A percentile compares a stretch with the other conserved stretches of the same genome.
These are phyloP conservation scores for Conringia planisiliqua DNA, from an alignment of 345 rosid species.

Conservation along the genomic window DNA sequence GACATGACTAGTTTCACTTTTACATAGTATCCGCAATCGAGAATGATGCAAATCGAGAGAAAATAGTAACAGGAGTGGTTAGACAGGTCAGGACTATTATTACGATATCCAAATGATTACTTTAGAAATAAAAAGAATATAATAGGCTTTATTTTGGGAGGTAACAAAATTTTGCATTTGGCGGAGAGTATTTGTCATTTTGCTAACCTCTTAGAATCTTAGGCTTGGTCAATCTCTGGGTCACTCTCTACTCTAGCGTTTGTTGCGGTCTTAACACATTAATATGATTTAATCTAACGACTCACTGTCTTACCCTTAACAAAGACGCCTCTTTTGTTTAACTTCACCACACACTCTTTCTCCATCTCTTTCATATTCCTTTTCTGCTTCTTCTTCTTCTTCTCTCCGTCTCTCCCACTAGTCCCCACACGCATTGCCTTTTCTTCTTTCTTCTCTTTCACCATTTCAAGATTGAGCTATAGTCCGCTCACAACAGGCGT, in stretches of 20 bases:
- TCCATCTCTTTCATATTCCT: not conserved
- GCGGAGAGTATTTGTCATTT: conserved; percentile 13
- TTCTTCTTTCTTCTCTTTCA: conserved; percentile 17
- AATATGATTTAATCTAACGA: conserved; percentile 17
- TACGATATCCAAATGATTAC: conserved; percentile 10
- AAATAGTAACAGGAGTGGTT: conserved; percentile 18
- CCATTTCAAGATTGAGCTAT: conserved; percentile 16
- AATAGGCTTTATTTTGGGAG: not conserved
- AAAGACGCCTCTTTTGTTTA: conserved; percentile 26
- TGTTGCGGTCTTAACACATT: conserved; percentile 31
- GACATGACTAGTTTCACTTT: conserved; percentile 18
- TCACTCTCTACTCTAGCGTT: conserved; percentile 18
- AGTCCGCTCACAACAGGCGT: not conserved
- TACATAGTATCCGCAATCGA: conserved; percentile 12
- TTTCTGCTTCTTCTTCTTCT: not conserved
- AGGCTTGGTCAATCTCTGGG: conserved; percentile 19
- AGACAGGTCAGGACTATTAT: conserved; percentile 7
- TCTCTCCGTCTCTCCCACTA: conserved; percentile 14
- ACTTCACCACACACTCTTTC: conserved; percentile 12
- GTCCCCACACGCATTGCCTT: conserved; percentile 15
- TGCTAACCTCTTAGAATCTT: conserved; percentile 14
- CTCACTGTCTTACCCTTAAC: conserved; percentile 27
- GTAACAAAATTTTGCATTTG: conserved; percentile 7
- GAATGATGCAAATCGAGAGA: conserved; percentile 10
- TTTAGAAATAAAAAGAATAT: not conserved